Evolutionary conservation across 495 filamentous ascomycete genomes (phyloP), one percentile per base, ranked within the genome.

Genomic region (Xylaria bambusicola): DNA sequence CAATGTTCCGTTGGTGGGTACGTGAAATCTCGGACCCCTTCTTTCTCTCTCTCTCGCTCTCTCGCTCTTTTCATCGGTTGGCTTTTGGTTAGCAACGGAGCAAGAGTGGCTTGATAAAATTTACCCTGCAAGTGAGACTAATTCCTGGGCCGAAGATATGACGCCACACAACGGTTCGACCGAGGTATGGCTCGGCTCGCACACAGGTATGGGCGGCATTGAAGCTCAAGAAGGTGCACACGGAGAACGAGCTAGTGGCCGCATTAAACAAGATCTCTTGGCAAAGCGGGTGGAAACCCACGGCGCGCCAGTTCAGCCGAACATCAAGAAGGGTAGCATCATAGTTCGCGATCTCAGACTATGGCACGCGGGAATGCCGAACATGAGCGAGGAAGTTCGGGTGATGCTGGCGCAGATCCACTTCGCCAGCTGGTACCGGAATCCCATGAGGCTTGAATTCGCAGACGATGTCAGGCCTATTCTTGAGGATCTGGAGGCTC

Each of bases 291-390:
- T 73, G 8, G 61, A 57, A n/a, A 62, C 71, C 5, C 62, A 76
- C 18, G 71, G 77, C 3, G 40, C 63, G 0, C 82, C 82, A 2
- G 66, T 71, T 21, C 83, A 86, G 63, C 79, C 79, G 0, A 54
- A 66, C 4, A 72, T 83, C 1, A 73, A 75, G 23, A 84, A 83
- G 53, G 82, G 84, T 0, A 77, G 77, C 44, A 62, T 86, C 9
- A 65, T 84, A 23, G 60, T 86, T 9, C 72, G 84, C 4, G 83
- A 86, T 66, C 66, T 86, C 52, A 65, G 84, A 21, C 73, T 86
- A 4, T 87, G 83, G 83, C 83, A 87, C 67, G 82, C 80, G 6
- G 84, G 84, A 0, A 82, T 83, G 74, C 83, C 82, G 9, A 87
- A 86, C 58, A 58, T 71, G 18, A 78, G 75, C 6, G 64, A 74